Base-by-base conservation (phyloP, 768 basidiomycete genomes). In the Kwoniella dejecticola region DNA sequence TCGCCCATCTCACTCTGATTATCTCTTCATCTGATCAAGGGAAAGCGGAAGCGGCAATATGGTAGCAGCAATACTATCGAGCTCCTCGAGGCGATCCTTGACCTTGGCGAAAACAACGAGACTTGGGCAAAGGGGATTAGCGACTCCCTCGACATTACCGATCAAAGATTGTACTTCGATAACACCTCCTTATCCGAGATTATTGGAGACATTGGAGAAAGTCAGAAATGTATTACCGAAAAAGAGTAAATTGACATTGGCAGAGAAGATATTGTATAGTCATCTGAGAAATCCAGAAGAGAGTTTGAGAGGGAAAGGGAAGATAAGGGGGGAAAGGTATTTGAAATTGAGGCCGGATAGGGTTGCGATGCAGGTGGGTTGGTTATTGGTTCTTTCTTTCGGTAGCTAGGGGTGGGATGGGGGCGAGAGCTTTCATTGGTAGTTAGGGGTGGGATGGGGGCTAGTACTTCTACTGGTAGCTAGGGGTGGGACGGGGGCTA, bases 261-360 rank as follows among this genome's bases (percentile, higher is more conserved):
- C 94, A 21, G 96, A 99, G 80, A 99, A 99, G 83, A 94, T 98
- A 42, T 83, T 99, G 29, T 98, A 96, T 80, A 88, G 90, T 70
- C 96, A 99, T 80, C 81, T 97, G 56, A 80, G 85, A 64, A 85
- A 95, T 68, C 90, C 91, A 3, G 85, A 88, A 59, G 85, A 86
- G 70, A 86, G 82, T 55, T 80, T 94, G 47, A 83, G 84, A 33
- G 80, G 84, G 45, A 24, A 85, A 27, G 85, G 86, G 29, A 86
- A 84, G 67, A 83, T 91, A 40, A 83, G 94, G 69, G 95, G 94
- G 19, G 87, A 93, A 77, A 83, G 86, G 7, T 95, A 98, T 79
- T 83, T 99, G 47, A 93, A 93, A 81, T 84, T 99, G 31, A 83
- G 81, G 64, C 96, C 95, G 4, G 89, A 95, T 79, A 82, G 96